Conservation (phyloP, 441 rosid genomes). For the Raphanus hybrid region DNA sequence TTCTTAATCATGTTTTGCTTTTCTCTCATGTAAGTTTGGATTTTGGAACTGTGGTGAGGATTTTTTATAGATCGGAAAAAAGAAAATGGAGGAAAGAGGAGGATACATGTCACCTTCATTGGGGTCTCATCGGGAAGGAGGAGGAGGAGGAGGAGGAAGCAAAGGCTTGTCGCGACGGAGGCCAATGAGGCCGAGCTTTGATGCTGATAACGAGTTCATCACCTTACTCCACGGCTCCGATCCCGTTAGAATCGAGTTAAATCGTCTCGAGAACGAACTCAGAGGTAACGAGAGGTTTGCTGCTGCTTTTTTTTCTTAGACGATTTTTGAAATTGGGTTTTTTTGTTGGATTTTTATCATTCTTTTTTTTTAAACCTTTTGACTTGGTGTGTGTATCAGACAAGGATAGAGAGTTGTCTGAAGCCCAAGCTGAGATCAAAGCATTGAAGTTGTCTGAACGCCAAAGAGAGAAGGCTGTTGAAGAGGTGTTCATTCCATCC, state of each 20-base stretch:
- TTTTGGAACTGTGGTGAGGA: conserved; percentile 19
- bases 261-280: conserved; percentile 90
- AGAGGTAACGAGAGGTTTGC: conserved; percentile 38
- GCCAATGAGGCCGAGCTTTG: conserved; percentile 65
- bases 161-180: conserved; percentile 39
- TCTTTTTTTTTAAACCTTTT: conserved; percentile 5
- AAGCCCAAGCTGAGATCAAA: too few relatives aligned
- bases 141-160: conserved; percentile 28
- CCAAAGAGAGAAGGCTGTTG: too few relatives aligned
- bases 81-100: conserved; percentile 24
- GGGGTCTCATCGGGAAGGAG: conserved; percentile 15
- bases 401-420: too few relatives aligned
- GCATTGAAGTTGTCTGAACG: too few relatives aligned
- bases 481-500: too few relatives aligned
- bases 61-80: neutral
- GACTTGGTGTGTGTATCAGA: too few relatives aligned
- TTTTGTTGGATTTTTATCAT: conserved; percentile 31
- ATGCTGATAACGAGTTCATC: conserved; percentile 89
- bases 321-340: conserved; percentile 10
- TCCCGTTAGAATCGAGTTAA: conserved; percentile 94
- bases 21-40: neutral
- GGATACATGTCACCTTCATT: conserved; percentile 32
- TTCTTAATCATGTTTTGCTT: neutral
- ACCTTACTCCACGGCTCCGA: conserved; percentile 92
- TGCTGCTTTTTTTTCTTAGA: conserved; percentile 46